Evolutionary conservation across 106 monocot species (phyloP).

Genomic region (Agapanthus africanus): DNA sequence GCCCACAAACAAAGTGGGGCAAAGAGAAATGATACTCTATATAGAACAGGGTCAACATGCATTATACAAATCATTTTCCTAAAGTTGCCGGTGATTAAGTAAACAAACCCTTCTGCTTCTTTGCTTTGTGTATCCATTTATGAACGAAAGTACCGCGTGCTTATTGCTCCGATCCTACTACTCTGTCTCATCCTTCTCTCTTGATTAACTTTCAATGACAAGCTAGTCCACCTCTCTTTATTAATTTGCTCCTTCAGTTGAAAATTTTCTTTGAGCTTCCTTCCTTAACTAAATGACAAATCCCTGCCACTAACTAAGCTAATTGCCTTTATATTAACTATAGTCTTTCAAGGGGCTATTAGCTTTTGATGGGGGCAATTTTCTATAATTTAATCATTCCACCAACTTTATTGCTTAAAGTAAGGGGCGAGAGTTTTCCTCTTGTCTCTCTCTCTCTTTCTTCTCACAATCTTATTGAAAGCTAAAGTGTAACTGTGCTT

Average conservation of each 20-base stretch:
- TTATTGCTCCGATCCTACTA: neutral
- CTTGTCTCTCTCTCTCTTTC: slow-evolving; percentile 4
- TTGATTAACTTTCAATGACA: neutral
- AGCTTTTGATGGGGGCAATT: slow-evolving; percentile 5
- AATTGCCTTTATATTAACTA: neutral
- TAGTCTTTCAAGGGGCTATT: slow-evolving; percentile 2
- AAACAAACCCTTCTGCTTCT: neutral
- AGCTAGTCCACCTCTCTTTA: slow-evolving; percentile 4
- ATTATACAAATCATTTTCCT: too few species aligned
- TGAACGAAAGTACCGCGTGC: slow-evolving; percentile 7
- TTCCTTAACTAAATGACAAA: neutral
- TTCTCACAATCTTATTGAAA: neutral
- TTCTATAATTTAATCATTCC: too few species aligned
- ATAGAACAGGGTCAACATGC: too few species aligned
- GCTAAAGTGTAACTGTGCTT: neutral
- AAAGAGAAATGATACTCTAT: too few species aligned
- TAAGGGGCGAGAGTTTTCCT: neutral
- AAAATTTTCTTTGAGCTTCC: neutral
- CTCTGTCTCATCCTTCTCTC: neutral
- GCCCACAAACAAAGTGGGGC: too few species aligned
- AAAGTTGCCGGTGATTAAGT: slow-evolving; percentile 7
- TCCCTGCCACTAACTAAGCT: neutral
- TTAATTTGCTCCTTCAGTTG: too few species aligned
- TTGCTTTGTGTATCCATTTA: neutral
- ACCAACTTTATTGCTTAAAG: slow-evolving; percentile 1